Conservation (phyloP, 2,329 filamentous ascomycete genomes). For the Claviceps pazoutovae region DNA sequence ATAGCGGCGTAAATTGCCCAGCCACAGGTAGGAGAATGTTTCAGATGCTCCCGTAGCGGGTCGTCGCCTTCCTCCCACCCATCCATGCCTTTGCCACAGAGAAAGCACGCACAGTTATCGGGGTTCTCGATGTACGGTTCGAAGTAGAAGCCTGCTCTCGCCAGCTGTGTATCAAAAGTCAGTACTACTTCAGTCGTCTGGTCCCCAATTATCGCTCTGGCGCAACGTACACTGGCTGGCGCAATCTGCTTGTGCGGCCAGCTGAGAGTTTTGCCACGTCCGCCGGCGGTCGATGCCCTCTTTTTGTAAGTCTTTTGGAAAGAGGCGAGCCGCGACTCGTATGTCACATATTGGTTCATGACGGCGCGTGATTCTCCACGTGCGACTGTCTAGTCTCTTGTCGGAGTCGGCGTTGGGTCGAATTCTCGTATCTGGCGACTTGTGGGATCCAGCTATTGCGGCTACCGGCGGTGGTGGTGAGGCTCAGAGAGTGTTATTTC, state of each 20-base stretch:
- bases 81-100: slow-evolving; percentile 71
- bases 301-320: slow-evolving; percentile 60
- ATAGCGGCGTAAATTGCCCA: slow-evolving; percentile 65
- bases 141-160: slow-evolving; percentile 84
- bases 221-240: slow-evolving; percentile 16
- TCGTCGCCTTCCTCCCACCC: slow-evolving; percentile 86
- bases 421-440: not conserved
- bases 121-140: slow-evolving; percentile 58
- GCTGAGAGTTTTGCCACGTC: slow-evolving; percentile 38
- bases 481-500: not conserved
- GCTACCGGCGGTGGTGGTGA: not conserved
- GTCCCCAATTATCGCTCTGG: not conserved
- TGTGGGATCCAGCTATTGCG: not conserved
- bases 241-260: slow-evolving; percentile 58
- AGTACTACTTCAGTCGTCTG: slow-evolving; percentile 6
- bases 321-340: slow-evolving; percentile 64
- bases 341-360: slow-evolving; percentile 39
- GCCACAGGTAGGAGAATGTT: slow-evolving; percentile 67
- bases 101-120: slow-evolving; percentile 84
- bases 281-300: slow-evolving; percentile 50
- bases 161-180: slow-evolving; percentile 46
- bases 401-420: not conserved
- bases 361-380: not conserved
- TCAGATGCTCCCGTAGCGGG: slow-evolving; percentile 72
- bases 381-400: not conserved